phyloP scores from a whole-genome alignment of 1,284 basidiomycete genomes.

The Cystobasidium sp. region DNA sequence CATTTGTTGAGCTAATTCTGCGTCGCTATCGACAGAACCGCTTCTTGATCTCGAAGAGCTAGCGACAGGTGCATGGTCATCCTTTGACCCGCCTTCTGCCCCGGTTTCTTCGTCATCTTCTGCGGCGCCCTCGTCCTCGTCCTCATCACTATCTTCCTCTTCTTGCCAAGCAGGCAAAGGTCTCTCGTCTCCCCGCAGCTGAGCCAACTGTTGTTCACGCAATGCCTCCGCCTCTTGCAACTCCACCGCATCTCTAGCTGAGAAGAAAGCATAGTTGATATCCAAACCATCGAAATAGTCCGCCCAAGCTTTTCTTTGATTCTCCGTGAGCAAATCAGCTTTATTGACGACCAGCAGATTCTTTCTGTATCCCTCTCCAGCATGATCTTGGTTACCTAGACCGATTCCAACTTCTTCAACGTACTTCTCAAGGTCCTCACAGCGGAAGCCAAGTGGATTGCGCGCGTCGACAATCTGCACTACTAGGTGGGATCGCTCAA shows the following conservation, averaged over 20 bases:
- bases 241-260: slow-evolving; percentile 85
- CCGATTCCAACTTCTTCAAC: slow-evolving; percentile 60
- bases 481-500: slow-evolving; percentile 89
- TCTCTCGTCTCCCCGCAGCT: slow-evolving; percentile 52
- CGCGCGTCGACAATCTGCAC: slow-evolving; percentile 96
- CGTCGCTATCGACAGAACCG: slow-evolving; percentile 58
- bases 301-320: slow-evolving; percentile 89
- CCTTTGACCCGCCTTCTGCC: slow-evolving; percentile 42
- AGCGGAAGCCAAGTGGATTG: slow-evolving; percentile 87
- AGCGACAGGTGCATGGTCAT: neutral
- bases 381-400: slow-evolving; percentile 6
- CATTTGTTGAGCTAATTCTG: slow-evolving; percentile 52
- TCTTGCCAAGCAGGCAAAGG: slow-evolving; percentile 44
- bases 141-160: slow-evolving; percentile 40
- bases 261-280: slow-evolving; percentile 92
- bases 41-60: slow-evolving; percentile 46
- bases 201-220: slow-evolving; percentile 61
- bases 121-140: neutral
- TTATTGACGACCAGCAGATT: slow-evolving; percentile 93
- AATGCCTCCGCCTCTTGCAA: slow-evolving; percentile 70
- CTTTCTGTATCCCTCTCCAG: slow-evolving; percentile 64
- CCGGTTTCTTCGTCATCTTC: slow-evolving; percentile 19
- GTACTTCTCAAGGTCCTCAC: slow-evolving; percentile 87
- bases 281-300: slow-evolving; percentile 85
- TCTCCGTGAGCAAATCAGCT: slow-evolving; percentile 84